Base-by-base conservation (phyloP, 257 asterid genomes). In the Solanum clarkiae region DNA sequence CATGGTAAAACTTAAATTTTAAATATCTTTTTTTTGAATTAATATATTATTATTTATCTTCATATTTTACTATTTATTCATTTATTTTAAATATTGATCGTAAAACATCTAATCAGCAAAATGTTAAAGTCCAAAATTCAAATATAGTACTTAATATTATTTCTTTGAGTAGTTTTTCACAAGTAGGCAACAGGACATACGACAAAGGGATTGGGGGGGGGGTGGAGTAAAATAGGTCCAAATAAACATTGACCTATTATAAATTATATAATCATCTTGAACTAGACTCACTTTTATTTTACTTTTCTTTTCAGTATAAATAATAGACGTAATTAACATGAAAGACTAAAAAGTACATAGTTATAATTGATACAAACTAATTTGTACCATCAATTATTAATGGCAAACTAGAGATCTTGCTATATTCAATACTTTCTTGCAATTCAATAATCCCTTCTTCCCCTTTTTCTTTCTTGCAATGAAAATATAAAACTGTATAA, bases 401-500 rank as follows among this genome's bases (percentile, higher is more conserved):
- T 44, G 71, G 71, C 11, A 85, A 70, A 49, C 62, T 86, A 62
- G 79, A 16, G 26, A 77, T 54, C 72, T 86, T 85, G 53, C 66
- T 70, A 74, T 90, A 89, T 53, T 85, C 53, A 11, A 81, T 22
- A 81, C 44, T 44, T 12, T 84, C 85, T 55, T 88, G 84, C 47
- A 90, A 66, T 57, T 89, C 91, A 45, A 87, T 45, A 0, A 72
- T 80, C 88, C 82, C 91, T 80, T 84, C 91, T 79, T 91, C 97
- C 36, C 92, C 93, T 42, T 84, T 87, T 10, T 55, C 86, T 92
- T 88, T 89, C 89, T 91, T 91, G 62, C 93, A 90, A 14, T 90
- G 84, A 68, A 88, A 86, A 59, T 92, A 93, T 13, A 92, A 77
- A 62, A 90, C 85, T 1, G 92, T 90, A 79, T 89, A 90, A 10